These are phyloP conservation scores for Neofusicoccum umdonicola DNA, from an alignment of 2,329 filamentous ascomycete genomes.

Conservation along the genomic window DNA sequence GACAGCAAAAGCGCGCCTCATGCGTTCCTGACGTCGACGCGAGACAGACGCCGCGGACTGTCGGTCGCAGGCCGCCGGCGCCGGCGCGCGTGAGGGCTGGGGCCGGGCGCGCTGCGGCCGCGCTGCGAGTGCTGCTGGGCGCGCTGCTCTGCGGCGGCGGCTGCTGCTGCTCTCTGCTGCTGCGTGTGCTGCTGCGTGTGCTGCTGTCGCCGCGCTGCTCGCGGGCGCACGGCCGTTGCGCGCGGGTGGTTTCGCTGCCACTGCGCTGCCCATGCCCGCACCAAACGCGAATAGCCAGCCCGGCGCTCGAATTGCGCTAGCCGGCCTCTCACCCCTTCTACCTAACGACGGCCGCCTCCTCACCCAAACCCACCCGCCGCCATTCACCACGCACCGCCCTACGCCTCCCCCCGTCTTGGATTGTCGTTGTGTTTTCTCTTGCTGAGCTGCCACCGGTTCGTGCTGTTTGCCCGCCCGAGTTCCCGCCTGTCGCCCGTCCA, in stretches of 20 bases:
- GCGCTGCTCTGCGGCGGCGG: not conserved
- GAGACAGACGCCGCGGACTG: not conserved
- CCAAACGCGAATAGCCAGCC: not conserved
- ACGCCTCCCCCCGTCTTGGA: constrained; percentile 9
- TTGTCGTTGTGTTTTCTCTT: constrained; percentile 13
- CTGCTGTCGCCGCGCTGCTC: not conserved
- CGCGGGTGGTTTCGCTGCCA: not conserved
- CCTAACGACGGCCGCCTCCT: constrained; percentile 14
- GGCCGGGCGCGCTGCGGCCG: not conserved
- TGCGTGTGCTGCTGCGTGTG: not conserved
- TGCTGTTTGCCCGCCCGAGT: constrained; percentile 13
- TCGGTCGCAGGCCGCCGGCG: not conserved
- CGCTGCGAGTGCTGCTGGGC: not conserved
- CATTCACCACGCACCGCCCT: constrained; percentile 3
- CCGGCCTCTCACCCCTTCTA: constrained; percentile 13
- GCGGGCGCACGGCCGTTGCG: not conserved
- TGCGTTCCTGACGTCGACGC: constrained; percentile 2
- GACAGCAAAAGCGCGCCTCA: constrained; percentile 5
- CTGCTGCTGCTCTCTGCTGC: not conserved
- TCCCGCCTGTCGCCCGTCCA: constrained; percentile 11
- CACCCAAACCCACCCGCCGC: constrained; percentile 14
- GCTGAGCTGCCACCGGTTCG: constrained; percentile 2
- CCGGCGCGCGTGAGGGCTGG: too few species aligned
- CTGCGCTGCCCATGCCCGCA: not conserved
- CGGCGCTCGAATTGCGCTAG: constrained; percentile 11